Evolutionary conservation across 257 asterid species (phyloP).

Genomic region (Mentha longifolia): DNA sequence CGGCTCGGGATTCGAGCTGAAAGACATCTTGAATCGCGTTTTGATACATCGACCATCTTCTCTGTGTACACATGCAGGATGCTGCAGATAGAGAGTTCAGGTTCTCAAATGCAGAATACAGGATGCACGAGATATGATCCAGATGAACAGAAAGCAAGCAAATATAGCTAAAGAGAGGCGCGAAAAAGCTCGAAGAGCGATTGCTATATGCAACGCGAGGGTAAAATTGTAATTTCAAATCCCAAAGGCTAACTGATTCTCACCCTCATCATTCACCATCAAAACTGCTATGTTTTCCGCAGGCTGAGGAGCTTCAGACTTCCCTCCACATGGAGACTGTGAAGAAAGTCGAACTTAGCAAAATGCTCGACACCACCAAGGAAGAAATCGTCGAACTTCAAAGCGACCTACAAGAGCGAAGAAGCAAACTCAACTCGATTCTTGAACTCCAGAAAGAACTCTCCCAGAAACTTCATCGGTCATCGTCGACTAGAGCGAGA

Average conservation of each 20-base stretch:
- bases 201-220: slow-evolving; percentile 49
- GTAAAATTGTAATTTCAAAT: slow-evolving; percentile 39
- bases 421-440: slow-evolving; percentile 51
- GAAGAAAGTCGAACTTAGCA: slow-evolving; percentile 43
- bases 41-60: neutral
- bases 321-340: slow-evolving; percentile 39
- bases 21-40: neutral
- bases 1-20: no score
- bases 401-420: slow-evolving; percentile 52
- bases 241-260: neutral
- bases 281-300: neutral
- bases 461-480: slow-evolving; percentile 49
- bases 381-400: slow-evolving; percentile 49
- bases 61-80: slow-evolving; percentile 27
- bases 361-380: slow-evolving; percentile 46
- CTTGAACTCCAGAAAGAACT: slow-evolving; percentile 63
- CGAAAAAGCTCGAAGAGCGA: slow-evolving; percentile 56
- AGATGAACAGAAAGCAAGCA: slow-evolving; percentile 43
- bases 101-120: slow-evolving; percentile 40
- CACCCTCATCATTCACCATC: neutral
- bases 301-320: slow-evolving; percentile 59
- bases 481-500: slow-evolving; percentile 47
- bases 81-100: slow-evolving; percentile 44
- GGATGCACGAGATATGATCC: slow-evolving; percentile 41
- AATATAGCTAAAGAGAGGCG: slow-evolving; percentile 43